Conservation (phyloP, 345 rosid genomes). For the Litchi chinensis region DNA sequence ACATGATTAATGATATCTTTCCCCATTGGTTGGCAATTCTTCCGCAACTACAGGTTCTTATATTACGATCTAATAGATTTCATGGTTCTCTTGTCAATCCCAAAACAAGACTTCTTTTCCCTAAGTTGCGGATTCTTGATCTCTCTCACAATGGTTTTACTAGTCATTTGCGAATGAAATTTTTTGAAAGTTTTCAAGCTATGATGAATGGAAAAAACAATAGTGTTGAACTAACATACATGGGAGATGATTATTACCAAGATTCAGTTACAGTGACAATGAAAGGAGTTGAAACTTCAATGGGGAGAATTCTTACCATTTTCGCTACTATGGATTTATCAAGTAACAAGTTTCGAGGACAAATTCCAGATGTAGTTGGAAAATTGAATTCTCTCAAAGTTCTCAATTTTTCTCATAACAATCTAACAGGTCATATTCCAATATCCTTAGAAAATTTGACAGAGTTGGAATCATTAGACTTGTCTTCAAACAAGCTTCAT, state of each 20-base stretch:
- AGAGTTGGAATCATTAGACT: background rate
- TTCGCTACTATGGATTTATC: constrained; percentile 19
- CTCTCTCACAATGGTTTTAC: background rate
- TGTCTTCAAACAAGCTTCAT: background rate
- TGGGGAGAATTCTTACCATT: constrained; percentile 1
- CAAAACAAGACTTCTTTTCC: constrained; percentile 14
- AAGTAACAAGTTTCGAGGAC: constrained; percentile 18
- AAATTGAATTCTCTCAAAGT: background rate
- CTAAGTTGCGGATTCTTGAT: constrained; percentile 11
- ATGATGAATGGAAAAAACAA: background rate
- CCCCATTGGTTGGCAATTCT: no score
- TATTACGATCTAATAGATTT: no score
- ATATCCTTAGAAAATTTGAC: background rate
- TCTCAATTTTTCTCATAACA: background rate
- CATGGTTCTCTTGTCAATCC: background rate
- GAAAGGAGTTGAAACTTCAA: constrained; percentile 2
- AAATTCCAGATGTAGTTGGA: constrained; percentile 19
- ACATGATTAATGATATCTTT: no score
- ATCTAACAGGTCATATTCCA: background rate
- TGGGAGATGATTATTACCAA: background rate
- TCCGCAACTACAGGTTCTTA: no score
- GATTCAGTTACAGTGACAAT: background rate
- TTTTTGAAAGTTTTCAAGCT: background rate
- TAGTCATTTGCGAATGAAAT: background rate
- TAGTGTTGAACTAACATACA: background rate